A percentile compares a stretch with the other conserved stretches of the same genome.
Conservation (phyloP, 1,284 basidiomycete genomes). For the Melampsora occidentalis region DNA sequence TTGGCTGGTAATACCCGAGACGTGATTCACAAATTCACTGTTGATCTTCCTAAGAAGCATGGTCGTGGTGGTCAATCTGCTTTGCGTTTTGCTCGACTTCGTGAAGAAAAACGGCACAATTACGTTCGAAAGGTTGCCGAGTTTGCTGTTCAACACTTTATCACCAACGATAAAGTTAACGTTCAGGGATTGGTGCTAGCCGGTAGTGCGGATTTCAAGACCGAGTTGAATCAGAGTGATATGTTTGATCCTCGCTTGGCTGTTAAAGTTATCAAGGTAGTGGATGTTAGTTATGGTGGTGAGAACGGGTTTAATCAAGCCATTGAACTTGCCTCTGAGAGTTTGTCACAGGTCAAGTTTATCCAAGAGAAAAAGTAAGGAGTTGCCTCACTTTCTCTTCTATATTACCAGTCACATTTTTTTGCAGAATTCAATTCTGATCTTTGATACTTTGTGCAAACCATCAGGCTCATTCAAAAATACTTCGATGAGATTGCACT, state of each 20-base stretch:
- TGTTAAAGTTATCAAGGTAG: constrained; percentile 91
- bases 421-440: background rate
- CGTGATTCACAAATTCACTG: constrained; percentile 95
- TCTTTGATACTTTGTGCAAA: background rate
- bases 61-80: constrained; percentile 98
- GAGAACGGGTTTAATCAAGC: constrained; percentile 99
- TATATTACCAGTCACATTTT: background rate
- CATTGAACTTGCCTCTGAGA: constrained; percentile 93
- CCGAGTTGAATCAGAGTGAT: constrained; percentile 90
- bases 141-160: constrained; percentile 93
- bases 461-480: constrained; percentile 72
- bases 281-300: constrained; percentile 97
- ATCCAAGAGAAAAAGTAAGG: constrained; percentile 86
- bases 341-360: constrained; percentile 96
- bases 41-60: constrained; percentile 99
- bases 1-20: constrained; percentile 96
- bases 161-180: constrained; percentile 97
- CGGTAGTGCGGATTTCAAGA: constrained; percentile 98
- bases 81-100: constrained; percentile 97
- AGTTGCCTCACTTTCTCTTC: background rate
- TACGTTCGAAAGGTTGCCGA: constrained; percentile 99
- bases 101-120: constrained; percentile 99
- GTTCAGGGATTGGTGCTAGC: constrained; percentile 95
- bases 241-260: constrained; percentile 87
- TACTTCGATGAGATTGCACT: constrained; percentile 99